Percentiles rank a stretch among this genome's conserved stretches.
Conservation (phyloP, 805 yeast species). For the Saccharomycopsis vini region DNA sequence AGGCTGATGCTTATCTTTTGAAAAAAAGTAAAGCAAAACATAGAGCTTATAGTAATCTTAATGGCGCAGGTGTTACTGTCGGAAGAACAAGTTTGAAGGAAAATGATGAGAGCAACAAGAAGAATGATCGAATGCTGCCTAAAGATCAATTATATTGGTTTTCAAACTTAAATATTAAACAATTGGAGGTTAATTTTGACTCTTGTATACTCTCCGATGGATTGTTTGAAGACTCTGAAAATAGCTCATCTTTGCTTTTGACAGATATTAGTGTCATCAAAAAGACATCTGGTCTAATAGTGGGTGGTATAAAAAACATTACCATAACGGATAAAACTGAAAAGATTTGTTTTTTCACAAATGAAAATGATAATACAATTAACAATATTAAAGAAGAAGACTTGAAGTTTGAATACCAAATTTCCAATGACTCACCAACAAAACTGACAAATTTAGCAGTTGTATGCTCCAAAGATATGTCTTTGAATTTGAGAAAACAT, state of each 20-base stretch:
- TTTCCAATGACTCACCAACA: too few species aligned
- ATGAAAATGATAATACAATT: too few species aligned
- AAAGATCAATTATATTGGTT: constrained; percentile 23
- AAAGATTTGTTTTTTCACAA: too few species aligned
- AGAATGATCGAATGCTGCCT: not conserved
- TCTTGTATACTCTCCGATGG: constrained; percentile 39
- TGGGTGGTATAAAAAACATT: constrained; percentile 37
- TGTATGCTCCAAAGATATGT: too few species aligned
- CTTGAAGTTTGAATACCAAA: constrained; percentile 41
- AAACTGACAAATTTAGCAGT: too few species aligned
- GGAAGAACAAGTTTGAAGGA: not conserved
- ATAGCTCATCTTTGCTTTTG: constrained; percentile 24
- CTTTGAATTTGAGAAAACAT: constrained; percentile 14
- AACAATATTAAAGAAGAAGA: constrained; percentile 34
- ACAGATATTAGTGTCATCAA: constrained; percentile 33
- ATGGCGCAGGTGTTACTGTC: not conserved
- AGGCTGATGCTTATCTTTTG: not conserved
- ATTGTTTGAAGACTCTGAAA: constrained; percentile 26
- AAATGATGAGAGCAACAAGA: not conserved
- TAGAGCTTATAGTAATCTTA: constrained; percentile 4
- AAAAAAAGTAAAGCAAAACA: not conserved
- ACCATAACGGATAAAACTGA: constrained; percentile 17
- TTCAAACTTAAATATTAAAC: constrained; percentile 31
- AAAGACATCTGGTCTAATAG: constrained; percentile 32
- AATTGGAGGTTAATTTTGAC: constrained; percentile 34